Conservation (phyloP, 805 yeast genomes). For the Schwanniomyces polymorphus region DNA sequence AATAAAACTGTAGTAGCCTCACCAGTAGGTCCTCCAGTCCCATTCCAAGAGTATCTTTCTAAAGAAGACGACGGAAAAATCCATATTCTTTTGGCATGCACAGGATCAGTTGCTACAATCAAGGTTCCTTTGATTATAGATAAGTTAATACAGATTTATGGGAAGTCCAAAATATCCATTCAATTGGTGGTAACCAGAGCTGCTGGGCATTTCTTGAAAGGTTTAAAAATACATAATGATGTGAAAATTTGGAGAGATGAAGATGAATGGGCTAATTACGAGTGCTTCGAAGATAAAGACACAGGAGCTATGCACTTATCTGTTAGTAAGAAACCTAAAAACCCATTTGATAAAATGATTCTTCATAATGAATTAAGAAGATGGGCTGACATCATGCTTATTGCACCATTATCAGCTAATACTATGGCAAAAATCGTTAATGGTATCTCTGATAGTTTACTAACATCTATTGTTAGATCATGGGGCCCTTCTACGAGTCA, state of each 20-base stretch:
- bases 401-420: conserved; percentile 48
- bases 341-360: conserved; percentile 36
- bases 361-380: conserved; percentile 44
- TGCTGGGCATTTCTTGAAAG: conserved; percentile 68
- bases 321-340: conserved; percentile 21
- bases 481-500: conserved; percentile 23
- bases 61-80: conserved; percentile 80
- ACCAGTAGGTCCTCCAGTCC: conserved; percentile 65
- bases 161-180: conserved; percentile 66
- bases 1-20: conserved; percentile 56
- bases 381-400: conserved; percentile 49
- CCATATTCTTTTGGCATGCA: conserved; percentile 87
- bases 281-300: conserved; percentile 15
- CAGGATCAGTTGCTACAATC: conserved; percentile 96
- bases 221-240: conserved; percentile 61
- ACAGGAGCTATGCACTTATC: conserved; percentile 12
- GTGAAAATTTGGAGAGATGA: conserved; percentile 89
- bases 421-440: conserved; percentile 44
- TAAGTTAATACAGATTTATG: conserved; percentile 78
- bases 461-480: conserved; percentile 41
- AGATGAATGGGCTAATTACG: conserved; percentile 80
- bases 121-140: conserved; percentile 89
- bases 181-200: conserved; percentile 83
- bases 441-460: conserved; percentile 45
- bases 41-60: conserved; percentile 70